These are phyloP conservation scores for Cardamine resedifolia DNA, from an alignment of 345 rosid genomes.

Conservation along the genomic window DNA sequence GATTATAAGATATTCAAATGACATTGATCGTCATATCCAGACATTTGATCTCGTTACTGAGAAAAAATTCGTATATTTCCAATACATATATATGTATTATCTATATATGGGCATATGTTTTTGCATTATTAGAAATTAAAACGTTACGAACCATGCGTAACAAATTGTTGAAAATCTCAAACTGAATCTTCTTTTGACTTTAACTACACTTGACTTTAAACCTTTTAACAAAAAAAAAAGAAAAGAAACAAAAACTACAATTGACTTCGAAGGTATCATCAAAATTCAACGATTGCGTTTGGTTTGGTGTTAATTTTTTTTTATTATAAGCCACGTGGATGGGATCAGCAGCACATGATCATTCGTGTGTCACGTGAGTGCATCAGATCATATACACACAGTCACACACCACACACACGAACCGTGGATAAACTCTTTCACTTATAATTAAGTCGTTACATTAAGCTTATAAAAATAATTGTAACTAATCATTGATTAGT, in stretches of 20 bases:
- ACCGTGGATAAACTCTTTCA: not conserved
- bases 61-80: too few relatives aligned
- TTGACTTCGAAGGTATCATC: not conserved
- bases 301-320: not conserved
- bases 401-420: not conserved
- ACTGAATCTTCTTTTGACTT: not conserved
- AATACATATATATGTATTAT: too few relatives aligned
- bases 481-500: not conserved
- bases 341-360: not conserved
- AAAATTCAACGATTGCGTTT: not conserved
- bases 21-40: too few relatives aligned
- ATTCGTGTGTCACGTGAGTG: slow-evolving; percentile 24
- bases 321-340: not conserved
- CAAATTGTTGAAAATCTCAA: not conserved
- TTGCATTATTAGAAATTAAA: not conserved
- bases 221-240: too few relatives aligned
- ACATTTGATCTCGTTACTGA: too few relatives aligned
- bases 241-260: too few relatives aligned
- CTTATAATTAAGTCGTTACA: not conserved
- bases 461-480: not conserved
- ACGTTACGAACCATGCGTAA: not conserved
- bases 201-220: not conserved
- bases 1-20: too few relatives aligned
- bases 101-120: too few relatives aligned
- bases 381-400: not conserved